A percentile compares a stretch with the other conserved stretches of the same genome.
Conservation (phyloP, 208 protist species). For the Kentomonas sorsogonicus region DNA sequence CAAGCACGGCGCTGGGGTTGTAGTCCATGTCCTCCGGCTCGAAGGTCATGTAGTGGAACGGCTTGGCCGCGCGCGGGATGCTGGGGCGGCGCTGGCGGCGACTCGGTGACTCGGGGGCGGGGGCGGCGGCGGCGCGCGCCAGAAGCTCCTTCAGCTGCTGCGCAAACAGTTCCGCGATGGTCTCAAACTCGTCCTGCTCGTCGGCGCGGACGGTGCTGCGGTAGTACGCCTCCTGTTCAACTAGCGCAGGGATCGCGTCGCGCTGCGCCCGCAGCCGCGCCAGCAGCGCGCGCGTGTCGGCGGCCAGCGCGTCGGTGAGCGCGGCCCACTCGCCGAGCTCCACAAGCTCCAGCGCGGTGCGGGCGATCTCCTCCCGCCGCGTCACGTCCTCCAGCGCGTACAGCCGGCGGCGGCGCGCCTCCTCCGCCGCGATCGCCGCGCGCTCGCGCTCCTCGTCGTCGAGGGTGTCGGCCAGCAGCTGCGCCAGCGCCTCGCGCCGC, state of each 20-base stretch:
- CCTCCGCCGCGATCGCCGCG: constrained; percentile 35
- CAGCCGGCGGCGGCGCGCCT: constrained; percentile 41
- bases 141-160: constrained; percentile 40
- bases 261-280: constrained; percentile 56
- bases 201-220: constrained; percentile 47
- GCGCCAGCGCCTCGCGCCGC: too few species aligned
- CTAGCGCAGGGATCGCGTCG: constrained; percentile 28
- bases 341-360: constrained; percentile 36
- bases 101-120: constrained; percentile 25
- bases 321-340: constrained; percentile 46
- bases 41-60: constrained; percentile 89
- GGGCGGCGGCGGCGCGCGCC: constrained; percentile 13
- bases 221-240: constrained; percentile 70
- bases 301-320: constrained; percentile 49
- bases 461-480: too few species aligned
- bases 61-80: constrained; percentile 52
- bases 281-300: constrained; percentile 41
- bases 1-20: constrained; percentile 57
- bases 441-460: constrained; percentile 47
- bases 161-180: constrained; percentile 53
- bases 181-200: constrained; percentile 71
- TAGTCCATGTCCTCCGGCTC: constrained; percentile 81
- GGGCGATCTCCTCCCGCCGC: constrained; percentile 33
- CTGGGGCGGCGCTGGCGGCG: constrained; percentile 42
- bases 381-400: constrained; percentile 45